Conservation (phyloP, 148 eudicot species). For the Chenopodium suecicum region DNA sequence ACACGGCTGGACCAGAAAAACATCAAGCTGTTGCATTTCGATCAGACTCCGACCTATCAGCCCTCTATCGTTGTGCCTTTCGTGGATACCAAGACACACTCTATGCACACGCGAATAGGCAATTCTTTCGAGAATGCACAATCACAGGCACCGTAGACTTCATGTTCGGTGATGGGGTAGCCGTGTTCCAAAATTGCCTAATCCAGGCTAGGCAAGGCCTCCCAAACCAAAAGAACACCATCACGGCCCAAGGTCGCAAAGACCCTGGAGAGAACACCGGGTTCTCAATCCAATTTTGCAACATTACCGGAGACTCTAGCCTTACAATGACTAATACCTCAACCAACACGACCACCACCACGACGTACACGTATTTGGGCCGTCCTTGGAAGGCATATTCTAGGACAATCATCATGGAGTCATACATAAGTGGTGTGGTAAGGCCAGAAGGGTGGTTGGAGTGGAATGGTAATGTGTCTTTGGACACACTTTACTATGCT, state of each 20-base stretch:
- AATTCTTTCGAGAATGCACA: constrained; percentile 76
- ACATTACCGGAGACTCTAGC: constrained; percentile 57
- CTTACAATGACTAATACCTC: constrained; percentile 16
- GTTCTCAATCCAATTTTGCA: constrained; percentile 70
- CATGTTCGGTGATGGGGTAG: constrained; percentile 76
- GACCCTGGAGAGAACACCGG: constrained; percentile 60
- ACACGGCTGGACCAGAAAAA: constrained; percentile 82
- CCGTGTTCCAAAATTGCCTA: constrained; percentile 65
- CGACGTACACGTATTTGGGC: constrained; percentile 63
- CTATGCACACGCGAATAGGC: constrained; percentile 74
- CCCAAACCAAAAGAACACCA: constrained; percentile 74
- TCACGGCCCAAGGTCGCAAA: constrained; percentile 85
- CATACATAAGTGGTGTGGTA: constrained; percentile 49
- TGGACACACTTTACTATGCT: constrained; percentile 65
- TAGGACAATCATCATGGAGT: constrained; percentile 68
- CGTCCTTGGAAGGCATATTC: constrained; percentile 84
- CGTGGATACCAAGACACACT: constrained; percentile 87
- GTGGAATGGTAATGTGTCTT: constrained; percentile 60
- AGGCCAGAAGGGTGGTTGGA: constrained; percentile 84
- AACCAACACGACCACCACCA: constrained; percentile 7
- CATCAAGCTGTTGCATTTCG: constrained; percentile 90
- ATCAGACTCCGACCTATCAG: constrained; percentile 77
- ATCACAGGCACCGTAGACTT: constrained; percentile 86
- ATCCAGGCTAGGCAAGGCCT: constrained; percentile 69
- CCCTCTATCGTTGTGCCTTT: constrained; percentile 63